Evolutionary conservation across 176 grass and related monocot species (phyloP).

Genomic region (Lolium multiflorum): DNA sequence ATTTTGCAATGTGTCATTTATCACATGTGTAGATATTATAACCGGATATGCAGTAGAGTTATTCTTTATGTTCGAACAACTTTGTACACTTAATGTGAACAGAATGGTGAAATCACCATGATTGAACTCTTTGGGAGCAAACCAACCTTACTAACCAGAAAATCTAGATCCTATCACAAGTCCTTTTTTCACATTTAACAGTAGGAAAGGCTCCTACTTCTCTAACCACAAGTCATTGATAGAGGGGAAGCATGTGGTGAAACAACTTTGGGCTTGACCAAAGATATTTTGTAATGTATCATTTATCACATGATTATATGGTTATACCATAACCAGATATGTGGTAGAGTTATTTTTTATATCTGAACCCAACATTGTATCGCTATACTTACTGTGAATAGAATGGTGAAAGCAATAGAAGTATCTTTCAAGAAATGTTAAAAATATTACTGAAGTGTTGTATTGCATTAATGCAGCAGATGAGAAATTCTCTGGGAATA

Average conservation of each 20-base stretch:
- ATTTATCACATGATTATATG: background rate
- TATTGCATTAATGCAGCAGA: background rate
- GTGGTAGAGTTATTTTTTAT: background rate
- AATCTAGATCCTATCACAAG: too few relatives aligned
- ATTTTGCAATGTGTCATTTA: too few relatives aligned
- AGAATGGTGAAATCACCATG: too few relatives aligned
- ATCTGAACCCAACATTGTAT: background rate
- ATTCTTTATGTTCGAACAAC: too few relatives aligned
- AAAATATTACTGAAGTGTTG: background rate
- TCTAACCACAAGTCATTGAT: too few relatives aligned
- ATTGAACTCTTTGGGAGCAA: too few relatives aligned
- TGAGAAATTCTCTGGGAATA: background rate
- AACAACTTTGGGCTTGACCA: background rate
- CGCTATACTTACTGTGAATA: background rate
- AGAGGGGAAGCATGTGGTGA: background rate
- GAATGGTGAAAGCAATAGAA: background rate
- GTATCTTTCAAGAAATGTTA: background rate
- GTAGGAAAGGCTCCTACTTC: too few relatives aligned
- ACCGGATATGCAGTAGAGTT: too few relatives aligned
- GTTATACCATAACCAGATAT: background rate
- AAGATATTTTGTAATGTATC: background rate
- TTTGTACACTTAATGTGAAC: too few relatives aligned
- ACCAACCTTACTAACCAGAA: too few relatives aligned
- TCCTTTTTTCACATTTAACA: too few relatives aligned
- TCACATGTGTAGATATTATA: too few relatives aligned